These are phyloP conservation scores for Botrytis galanthina DNA, from an alignment of 2,329 filamentous ascomycete species.

Conservation along the genomic window DNA sequence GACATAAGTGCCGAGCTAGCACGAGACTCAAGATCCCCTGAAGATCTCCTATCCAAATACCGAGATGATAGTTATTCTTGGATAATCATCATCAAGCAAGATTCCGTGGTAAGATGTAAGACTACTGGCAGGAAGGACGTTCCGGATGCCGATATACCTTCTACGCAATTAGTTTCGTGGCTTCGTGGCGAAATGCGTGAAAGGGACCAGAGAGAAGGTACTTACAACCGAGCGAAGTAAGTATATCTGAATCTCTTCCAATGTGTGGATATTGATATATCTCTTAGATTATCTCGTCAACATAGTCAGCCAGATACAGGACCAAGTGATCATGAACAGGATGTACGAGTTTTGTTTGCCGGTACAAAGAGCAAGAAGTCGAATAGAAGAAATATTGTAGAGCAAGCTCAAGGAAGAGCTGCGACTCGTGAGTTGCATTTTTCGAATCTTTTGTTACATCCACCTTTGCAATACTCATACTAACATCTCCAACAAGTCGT, in stretches of 20 bases:
- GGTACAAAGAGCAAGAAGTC: slow-evolving; percentile 87
- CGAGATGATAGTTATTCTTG: slow-evolving; percentile 77
- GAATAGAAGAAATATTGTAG: slow-evolving; percentile 81
- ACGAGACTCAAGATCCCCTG: slow-evolving; percentile 71
- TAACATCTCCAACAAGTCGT: slow-evolving; percentile 46
- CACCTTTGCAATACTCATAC: background rate
- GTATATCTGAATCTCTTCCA: background rate
- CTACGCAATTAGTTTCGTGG: slow-evolving; percentile 72
- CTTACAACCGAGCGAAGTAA: slow-evolving; percentile 43
- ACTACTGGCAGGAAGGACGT: slow-evolving; percentile 73
- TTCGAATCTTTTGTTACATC: background rate
- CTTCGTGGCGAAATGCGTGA: slow-evolving; percentile 80
- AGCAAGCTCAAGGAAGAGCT: slow-evolving; percentile 64
- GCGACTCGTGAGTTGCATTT: slow-evolving; percentile 44
- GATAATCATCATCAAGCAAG: slow-evolving; percentile 85
- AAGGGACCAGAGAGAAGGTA: slow-evolving; percentile 61
- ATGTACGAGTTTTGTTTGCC: slow-evolving; percentile 80
- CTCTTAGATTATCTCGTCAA: slow-evolving; percentile 34
- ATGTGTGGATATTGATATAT: background rate
- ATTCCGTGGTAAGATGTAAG: slow-evolving; percentile 73
- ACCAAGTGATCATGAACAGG: slow-evolving; percentile 53
- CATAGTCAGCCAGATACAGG: slow-evolving; percentile 31
- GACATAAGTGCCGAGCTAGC: slow-evolving; percentile 88
- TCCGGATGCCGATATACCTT: slow-evolving; percentile 71
- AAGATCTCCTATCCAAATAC: slow-evolving; percentile 75